These are phyloP conservation scores for Boletus coccyginus DNA, from an alignment of 768 basidiomycete genomes.

Conservation along the genomic window DNA sequence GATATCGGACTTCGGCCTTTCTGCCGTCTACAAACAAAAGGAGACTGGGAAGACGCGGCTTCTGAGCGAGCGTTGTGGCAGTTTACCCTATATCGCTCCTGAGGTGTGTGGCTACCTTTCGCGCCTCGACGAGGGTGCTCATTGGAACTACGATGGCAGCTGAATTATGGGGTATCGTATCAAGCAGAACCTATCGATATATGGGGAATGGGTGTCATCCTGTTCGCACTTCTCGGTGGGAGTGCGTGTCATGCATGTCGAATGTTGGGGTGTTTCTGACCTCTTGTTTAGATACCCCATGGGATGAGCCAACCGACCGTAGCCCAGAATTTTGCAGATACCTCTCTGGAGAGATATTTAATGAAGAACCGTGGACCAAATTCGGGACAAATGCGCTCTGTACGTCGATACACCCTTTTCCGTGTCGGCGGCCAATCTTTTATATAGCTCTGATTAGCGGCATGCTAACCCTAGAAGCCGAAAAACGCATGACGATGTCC, in stretches of 20 bases:
- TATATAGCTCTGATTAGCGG: constrained; percentile 68
- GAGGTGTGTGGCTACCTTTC: constrained; percentile 53
- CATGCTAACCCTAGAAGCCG: constrained; percentile 71
- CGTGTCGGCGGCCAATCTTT: not conserved
- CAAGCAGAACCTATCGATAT: constrained; percentile 91
- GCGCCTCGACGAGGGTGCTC: not conserved
- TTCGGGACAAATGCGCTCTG: constrained; percentile 59
- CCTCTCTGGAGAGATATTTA: constrained; percentile 67
- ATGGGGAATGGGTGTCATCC: constrained; percentile 94
- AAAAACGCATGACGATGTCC: constrained; percentile 59
- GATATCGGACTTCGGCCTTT: constrained; percentile 94
- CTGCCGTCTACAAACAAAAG: constrained; percentile 85
- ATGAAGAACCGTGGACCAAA: constrained; percentile 76
- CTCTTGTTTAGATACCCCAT: constrained; percentile 76
- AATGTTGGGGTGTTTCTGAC: not conserved
- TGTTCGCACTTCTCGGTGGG: constrained; percentile 87
- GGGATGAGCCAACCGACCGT: constrained; percentile 87
- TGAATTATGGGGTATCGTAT: constrained; percentile 68
- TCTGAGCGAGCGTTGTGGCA: constrained; percentile 84
- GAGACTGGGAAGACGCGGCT: constrained; percentile 71
- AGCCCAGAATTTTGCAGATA: constrained; percentile 82
- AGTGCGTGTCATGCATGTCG: constrained; percentile 50
- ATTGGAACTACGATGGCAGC: constrained; percentile 36
- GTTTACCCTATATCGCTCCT: constrained; percentile 91
- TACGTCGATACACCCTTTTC: constrained; percentile 35